These are phyloP conservation scores for Darksidea phi DNA, from an alignment of 495 filamentous ascomycete genomes.

Conservation along the genomic window DNA sequence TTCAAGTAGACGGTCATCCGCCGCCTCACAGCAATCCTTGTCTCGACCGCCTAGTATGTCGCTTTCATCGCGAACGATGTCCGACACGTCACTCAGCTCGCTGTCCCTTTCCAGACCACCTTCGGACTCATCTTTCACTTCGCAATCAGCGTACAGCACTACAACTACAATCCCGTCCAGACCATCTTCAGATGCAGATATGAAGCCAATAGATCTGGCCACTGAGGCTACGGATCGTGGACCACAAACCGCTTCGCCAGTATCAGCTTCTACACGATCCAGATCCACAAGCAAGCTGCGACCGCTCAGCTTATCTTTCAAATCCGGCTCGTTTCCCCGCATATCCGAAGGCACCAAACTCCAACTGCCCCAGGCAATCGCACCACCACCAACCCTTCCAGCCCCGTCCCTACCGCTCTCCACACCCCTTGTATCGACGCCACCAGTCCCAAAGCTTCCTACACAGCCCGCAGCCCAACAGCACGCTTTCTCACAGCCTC, in stretches of 20 bases:
- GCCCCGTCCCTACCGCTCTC: too few species aligned
- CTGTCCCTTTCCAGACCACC: neutral
- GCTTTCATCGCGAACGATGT: neutral
- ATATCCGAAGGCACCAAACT: slow-evolving; percentile 10
- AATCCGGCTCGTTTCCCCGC: slow-evolving; percentile 7
- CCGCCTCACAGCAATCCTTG: neutral
- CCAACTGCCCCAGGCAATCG: too few species aligned
- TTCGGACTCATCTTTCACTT: neutral
- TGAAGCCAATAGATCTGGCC: neutral
- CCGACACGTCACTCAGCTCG: neutral
- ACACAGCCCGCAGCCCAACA: neutral
- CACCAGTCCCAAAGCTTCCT: neutral
- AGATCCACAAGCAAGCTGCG: slow-evolving; percentile 1
- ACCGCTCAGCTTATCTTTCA: slow-evolving; percentile 27
- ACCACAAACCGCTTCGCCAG: neutral
- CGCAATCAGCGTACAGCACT: neutral
- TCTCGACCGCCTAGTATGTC: neutral
- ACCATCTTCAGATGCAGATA: neutral
- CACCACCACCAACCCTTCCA: too few species aligned
- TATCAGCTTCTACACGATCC: neutral
- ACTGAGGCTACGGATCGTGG: too few species aligned
- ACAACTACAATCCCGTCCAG: neutral
- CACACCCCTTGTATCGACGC: too few species aligned
- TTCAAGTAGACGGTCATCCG: neutral
- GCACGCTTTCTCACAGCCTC: neutral